Conservation (phyloP, 1,139 yeast species). For the Candida sanyaensis region DNA sequence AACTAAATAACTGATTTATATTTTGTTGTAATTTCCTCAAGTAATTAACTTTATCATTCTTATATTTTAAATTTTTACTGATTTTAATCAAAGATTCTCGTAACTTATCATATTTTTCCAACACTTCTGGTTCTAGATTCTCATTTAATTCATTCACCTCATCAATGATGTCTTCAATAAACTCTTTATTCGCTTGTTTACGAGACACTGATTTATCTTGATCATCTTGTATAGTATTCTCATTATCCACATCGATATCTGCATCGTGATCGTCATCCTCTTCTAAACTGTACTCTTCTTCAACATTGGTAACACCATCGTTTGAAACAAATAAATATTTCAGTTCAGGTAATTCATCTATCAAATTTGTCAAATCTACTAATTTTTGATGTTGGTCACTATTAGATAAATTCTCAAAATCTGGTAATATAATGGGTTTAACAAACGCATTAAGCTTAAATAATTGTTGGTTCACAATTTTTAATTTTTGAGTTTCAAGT, state of each 20-base stretch:
- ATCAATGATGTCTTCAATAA: conserved; percentile 14
- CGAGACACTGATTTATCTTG: conserved; percentile 7
- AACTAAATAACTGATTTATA: conserved; percentile 13
- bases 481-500: conserved; percentile 32
- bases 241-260: conserved; percentile 6
- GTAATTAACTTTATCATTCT: conserved; percentile 30
- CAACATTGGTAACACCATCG: conserved; percentile 7
- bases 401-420: conserved; percentile 16
- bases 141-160: conserved; percentile 15
- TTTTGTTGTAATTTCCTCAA: conserved; percentile 21
- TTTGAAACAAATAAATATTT: conserved; percentile 25
- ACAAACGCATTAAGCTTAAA: conserved; percentile 22
- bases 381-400: conserved; percentile 12
- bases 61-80: conserved; percentile 23
- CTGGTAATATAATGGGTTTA: conserved; percentile 34
- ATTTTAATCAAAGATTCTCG: conserved; percentile 21
- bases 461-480: conserved; percentile 29
- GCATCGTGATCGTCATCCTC: conserved; percentile 7
- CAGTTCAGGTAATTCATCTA: conserved; percentile 36
- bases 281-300: conserved; percentile 10
- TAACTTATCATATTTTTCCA: conserved; percentile 24
- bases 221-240: conserved; percentile 19
- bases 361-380: conserved; percentile 24
- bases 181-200: conserved; percentile 5
- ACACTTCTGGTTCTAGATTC: conserved; percentile 15